phyloP scores from a whole-genome alignment of 2,329 filamentous ascomycete species.

The Aspergillus fructus region DNA sequence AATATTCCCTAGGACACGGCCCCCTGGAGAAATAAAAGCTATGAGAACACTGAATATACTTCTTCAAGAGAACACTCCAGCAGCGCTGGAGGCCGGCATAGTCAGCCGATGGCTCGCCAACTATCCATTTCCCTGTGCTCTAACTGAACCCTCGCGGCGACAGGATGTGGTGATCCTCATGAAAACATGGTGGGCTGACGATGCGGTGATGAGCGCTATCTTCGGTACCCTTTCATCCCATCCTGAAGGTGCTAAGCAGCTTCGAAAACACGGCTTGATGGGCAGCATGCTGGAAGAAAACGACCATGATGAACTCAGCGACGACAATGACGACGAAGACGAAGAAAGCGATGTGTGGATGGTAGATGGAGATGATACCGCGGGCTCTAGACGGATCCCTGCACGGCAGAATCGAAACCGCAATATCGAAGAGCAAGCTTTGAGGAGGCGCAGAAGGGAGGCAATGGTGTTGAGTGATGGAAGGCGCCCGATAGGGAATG shows the following conservation, averaged over 20 bases:
- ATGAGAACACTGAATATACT: conserved; percentile 60
- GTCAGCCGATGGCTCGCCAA: conserved; percentile 72
- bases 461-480: conserved; percentile 90
- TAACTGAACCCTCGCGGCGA: conserved; percentile 48
- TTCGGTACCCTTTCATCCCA: conserved; percentile 39
- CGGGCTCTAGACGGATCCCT: conserved; percentile 40
- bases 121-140: conserved; percentile 66
- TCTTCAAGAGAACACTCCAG: conserved; percentile 58
- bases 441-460: conserved; percentile 75
- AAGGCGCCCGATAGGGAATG: conserved; percentile 68
- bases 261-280: conserved; percentile 44
- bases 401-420: conserved; percentile 33
- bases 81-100: conserved; percentile 62
- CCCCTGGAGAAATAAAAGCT: conserved; percentile 43
- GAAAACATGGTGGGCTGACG: conserved; percentile 43
- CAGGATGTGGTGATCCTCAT: conserved; percentile 42
- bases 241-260: conserved; percentile 39
- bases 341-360: conserved; percentile 50
- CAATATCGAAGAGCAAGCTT: conserved; percentile 60
- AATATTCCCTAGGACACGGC: conserved; percentile 41
- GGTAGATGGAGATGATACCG: conserved; percentile 54
- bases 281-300: conserved; percentile 49
- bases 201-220: conserved; percentile 45
- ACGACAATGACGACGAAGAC: conserved; percentile 56
- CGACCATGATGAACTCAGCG: conserved; percentile 51